These are phyloP conservation scores for Eimeria sp. DNA, from an alignment of 169 alveolate species.

Conservation along the genomic window DNA sequence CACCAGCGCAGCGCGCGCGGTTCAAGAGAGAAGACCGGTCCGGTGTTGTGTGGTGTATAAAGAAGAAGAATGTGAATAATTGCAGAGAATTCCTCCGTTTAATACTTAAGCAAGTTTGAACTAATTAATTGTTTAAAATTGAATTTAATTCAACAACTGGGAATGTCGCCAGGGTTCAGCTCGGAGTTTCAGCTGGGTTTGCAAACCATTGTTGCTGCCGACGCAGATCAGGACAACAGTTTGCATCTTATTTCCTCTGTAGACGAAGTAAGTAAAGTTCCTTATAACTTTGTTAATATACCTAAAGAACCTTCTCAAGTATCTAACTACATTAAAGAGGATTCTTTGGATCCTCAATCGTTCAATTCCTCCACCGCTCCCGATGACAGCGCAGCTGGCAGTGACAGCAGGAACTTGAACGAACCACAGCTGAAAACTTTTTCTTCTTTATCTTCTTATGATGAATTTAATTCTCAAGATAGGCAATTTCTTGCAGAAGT, in stretches of 20 bases:
- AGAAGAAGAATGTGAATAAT: neutral
- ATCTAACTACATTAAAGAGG: neutral
- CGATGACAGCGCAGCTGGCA: neutral
- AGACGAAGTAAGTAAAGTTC: neutral
- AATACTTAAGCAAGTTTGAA: neutral
- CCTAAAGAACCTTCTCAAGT: neutral
- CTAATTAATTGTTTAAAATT: no score
- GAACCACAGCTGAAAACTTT: neutral
- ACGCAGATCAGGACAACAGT: neutral
- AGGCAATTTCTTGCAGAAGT: neutral
- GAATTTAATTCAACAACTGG: neutral
- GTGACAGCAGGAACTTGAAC: neutral
- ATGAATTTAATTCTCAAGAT: no score
- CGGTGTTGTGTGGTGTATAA: neutral
- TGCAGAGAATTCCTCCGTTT: neutral
- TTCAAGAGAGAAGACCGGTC: neutral
- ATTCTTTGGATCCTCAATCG: neutral
- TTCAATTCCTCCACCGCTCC: neutral
- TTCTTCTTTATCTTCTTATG: neutral
- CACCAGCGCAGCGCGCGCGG: neutral
- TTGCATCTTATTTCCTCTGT: neutral
- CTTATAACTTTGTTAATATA: neutral
- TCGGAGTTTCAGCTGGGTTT: constrained; percentile 64
- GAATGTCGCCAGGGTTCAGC: constrained; percentile 38
- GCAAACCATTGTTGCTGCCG: constrained; percentile 51